Base-by-base conservation (phyloP, 495 filamentous ascomycete species). In the Cenococcum geophilum region DNA sequence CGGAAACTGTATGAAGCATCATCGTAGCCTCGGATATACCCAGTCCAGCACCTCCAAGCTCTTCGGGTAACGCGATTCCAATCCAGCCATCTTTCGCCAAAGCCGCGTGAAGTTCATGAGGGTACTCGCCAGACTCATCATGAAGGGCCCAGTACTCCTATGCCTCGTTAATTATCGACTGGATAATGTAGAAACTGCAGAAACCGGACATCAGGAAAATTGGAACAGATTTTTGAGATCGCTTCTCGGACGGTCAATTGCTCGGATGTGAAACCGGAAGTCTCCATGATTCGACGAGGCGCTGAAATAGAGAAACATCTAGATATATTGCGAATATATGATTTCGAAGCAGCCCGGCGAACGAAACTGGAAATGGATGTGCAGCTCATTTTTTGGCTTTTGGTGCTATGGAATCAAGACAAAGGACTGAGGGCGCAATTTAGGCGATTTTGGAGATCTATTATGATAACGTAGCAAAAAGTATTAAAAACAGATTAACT, bases 31-130 rank as follows among this genome's bases (percentile, higher is more conserved):
- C 88, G 18, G 85, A 86, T 53, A 92, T 89, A 68, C 88, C 89
- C 43, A 93, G 73, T 8, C 87, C 86, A 18, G 86, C 78, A 5
- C 88, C 89, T 14, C 89, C 88, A 0, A 89, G 79, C 8, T 83
- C 78, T 70, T 87, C 83, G 0, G 87, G 86, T 20, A 91, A 74
- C 0, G 88, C 87, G 66, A 91, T 89, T 6, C 89, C 88, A 18
- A 93, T 80, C 87, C 88, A 92, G n/a, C 88, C 87, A 68, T 86
- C 86, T 53, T 82, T 82, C n/a, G 88, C 86, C 59, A 92, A 72
- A 0, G 87, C 84, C 1, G 84, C 81, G 69, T 91, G 87, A 45
- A 93, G 82, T 22, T 88, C 84, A 62, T 82, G 78, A 0, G 89
- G 88, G 67, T 92, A 85, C 53, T 80, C 76, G 61, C 83, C 84